These are phyloP conservation scores for Calonectria naviculata DNA, from an alignment of 2,329 filamentous ascomycete genomes.

Conservation along the genomic window DNA sequence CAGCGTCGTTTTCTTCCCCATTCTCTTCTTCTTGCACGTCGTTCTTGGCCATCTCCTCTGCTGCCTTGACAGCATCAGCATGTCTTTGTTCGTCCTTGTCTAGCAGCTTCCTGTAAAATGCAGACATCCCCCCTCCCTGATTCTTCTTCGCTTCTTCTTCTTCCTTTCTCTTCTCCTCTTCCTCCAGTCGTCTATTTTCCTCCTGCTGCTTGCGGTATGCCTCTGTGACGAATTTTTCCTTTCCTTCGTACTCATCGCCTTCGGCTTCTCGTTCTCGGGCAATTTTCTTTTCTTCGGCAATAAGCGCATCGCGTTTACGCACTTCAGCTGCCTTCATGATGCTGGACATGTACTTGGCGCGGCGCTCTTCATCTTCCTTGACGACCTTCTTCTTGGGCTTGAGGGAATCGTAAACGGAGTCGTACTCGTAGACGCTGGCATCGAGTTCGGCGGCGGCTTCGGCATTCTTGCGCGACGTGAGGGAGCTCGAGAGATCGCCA, in stretches of 20 bases:
- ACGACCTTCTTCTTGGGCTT: conserved; percentile 72
- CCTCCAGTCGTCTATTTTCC: conserved; percentile 76
- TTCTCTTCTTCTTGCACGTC: conserved; percentile 47
- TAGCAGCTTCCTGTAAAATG: conserved; percentile 81
- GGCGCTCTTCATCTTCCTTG: conserved; percentile 66
- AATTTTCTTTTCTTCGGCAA: conserved; percentile 84
- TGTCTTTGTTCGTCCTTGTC: conserved; percentile 77
- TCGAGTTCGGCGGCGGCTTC: conserved; percentile 75
- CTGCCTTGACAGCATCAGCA: conserved; percentile 75
- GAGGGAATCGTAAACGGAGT: conserved; percentile 82
- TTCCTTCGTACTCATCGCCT: conserved; percentile 83
- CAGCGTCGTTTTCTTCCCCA: conserved; percentile 61
- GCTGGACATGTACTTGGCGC: conserved; percentile 83
- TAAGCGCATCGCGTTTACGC: conserved; percentile 80
- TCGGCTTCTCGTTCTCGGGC: conserved; percentile 82
- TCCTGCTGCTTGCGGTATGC: conserved; percentile 86
- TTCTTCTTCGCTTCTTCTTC: conserved; percentile 74
- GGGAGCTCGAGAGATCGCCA: conserved; percentile 74
- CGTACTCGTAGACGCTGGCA: conserved; percentile 86
- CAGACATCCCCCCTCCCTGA: conserved; percentile 76
- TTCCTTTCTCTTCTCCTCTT: conserved; percentile 75
- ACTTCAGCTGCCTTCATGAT: conserved; percentile 79
- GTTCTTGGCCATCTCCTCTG: conserved; percentile 63
- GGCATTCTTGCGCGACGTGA: conserved; percentile 72
- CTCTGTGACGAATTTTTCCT: conserved; percentile 87